A percentile compares a stretch with the other conserved stretches of the same genome.
Conservation (phyloP, 176 grass and related monocot species). For the Bonia amplexicaulis region DNA sequence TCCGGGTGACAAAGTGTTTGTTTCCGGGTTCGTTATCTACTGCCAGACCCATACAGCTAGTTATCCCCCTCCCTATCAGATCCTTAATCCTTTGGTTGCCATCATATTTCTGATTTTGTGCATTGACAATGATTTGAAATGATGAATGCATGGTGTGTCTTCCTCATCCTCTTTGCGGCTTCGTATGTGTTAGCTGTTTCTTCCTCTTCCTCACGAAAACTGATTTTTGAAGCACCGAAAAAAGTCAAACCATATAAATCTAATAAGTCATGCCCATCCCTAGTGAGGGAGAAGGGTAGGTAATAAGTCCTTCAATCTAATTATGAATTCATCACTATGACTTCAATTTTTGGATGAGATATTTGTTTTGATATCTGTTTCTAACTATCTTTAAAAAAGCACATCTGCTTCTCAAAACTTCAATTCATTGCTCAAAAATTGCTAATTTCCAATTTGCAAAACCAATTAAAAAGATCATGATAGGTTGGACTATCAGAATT, state of each 20-base stretch:
- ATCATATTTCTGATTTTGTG: background rate
- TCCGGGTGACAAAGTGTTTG: background rate
- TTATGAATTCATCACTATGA: background rate
- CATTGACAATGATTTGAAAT: background rate
- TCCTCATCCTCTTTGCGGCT: background rate
- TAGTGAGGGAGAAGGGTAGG: background rate
- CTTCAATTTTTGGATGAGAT: background rate
- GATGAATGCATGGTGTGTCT: background rate
- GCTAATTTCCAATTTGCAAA: background rate
- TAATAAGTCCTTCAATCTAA: background rate
- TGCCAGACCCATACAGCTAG: background rate
- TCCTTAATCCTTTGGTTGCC: background rate
- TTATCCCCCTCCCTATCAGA: background rate
- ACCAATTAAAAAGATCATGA: background rate
- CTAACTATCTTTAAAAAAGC: background rate
- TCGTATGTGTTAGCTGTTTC: background rate
- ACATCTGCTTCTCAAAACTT: background rate
- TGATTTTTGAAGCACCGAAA: background rate
- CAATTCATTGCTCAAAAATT: background rate
- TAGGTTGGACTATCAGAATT: background rate
- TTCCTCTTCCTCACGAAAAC: too few relatives aligned
- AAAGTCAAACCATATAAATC: background rate
- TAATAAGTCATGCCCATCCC: background rate
- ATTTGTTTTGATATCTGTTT: background rate
- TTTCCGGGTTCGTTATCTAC: background rate